phyloP scores from a whole-genome alignment of 148 eudicot species.

The Selenicereus undatus region DNA sequence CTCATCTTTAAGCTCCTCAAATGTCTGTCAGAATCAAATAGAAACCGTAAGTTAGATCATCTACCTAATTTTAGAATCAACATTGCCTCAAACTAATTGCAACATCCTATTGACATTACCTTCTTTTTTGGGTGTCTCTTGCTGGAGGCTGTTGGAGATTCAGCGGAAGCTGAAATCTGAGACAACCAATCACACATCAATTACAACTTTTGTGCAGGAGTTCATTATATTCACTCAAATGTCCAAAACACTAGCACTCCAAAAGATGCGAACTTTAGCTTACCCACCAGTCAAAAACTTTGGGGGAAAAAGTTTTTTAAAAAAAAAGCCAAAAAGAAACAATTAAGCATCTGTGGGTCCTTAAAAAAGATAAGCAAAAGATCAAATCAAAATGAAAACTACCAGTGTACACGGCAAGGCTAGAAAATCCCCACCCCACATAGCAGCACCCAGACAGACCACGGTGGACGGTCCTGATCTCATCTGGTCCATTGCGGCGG shows the following conservation, averaged over 20 bases:
- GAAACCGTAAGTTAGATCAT: neutral
- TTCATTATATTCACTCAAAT: too few species aligned
- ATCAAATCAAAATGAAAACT: conserved; percentile 16
- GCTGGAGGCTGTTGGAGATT: conserved; percentile 26
- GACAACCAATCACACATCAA: conserved; percentile 10
- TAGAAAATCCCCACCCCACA: conserved; percentile 3
- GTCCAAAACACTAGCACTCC: too few species aligned
- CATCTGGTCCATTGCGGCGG: neutral
- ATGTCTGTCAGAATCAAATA: conserved; percentile 35
- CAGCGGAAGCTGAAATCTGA: conserved; percentile 37
- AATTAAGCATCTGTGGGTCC: conserved; percentile 23
- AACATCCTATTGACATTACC: conserved; percentile 27
- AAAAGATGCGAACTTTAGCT: conserved; percentile 22
- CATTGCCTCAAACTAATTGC: neutral
- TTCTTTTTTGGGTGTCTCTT: conserved; percentile 51
- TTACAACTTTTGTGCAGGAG: neutral
- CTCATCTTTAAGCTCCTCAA: conserved; percentile 56
- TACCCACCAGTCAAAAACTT: conserved; percentile 4
- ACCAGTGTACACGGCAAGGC: neutral
- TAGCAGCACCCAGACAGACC: neutral
- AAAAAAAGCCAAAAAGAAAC: neutral
- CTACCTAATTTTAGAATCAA: too few species aligned
- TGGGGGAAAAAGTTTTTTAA: too few species aligned
- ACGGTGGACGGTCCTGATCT: conserved; percentile 17
- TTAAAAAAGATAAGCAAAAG: conserved; percentile 9